These are phyloP conservation scores for Apium graveolens DNA, from an alignment of 129 eudicot genomes.

Conservation along the genomic window DNA sequence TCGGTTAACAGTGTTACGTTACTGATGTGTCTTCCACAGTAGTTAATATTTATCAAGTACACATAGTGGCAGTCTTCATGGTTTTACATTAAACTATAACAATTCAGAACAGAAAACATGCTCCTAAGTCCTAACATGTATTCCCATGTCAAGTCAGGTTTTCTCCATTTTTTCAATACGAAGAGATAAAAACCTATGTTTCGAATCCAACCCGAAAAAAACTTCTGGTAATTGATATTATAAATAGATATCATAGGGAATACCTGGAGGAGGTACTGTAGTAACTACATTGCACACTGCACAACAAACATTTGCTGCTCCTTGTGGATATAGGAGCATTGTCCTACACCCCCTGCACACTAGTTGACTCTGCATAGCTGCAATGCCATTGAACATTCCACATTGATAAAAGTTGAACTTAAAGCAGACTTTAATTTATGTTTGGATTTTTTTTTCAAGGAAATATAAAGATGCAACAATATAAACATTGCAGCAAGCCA, in stretches of 20 bases:
- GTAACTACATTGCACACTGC: conserved; percentile 65
- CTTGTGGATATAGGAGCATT: conserved; percentile 66
- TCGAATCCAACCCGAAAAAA: not conserved
- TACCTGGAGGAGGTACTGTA: conserved; percentile 67
- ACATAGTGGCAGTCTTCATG: not conserved
- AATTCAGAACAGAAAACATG: not conserved
- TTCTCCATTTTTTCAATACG: not conserved
- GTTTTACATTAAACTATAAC: not conserved
- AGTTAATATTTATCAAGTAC: not conserved
- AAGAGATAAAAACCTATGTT: not conserved
- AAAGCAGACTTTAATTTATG: not conserved
- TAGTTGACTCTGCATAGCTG: conserved; percentile 69
- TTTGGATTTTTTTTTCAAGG: not conserved
- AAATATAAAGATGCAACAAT: not conserved
- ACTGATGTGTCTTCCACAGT: not conserved
- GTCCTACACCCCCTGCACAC: conserved; percentile 81
- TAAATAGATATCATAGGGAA: not conserved
- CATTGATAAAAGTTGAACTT: not conserved
- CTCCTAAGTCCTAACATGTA: not conserved
- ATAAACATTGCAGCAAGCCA: not conserved
- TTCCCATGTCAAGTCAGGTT: not conserved
- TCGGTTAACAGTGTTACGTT: not conserved
- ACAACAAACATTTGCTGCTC: conserved; percentile 76
- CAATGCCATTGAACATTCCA: not conserved
- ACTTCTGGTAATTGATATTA: not conserved